Percentiles rank a stretch among this genome's conserved stretches.
These are phyloP conservation scores for Diplosphaera chodatii DNA, from an alignment of 139 green algal genomes.

Conservation along the genomic window DNA sequence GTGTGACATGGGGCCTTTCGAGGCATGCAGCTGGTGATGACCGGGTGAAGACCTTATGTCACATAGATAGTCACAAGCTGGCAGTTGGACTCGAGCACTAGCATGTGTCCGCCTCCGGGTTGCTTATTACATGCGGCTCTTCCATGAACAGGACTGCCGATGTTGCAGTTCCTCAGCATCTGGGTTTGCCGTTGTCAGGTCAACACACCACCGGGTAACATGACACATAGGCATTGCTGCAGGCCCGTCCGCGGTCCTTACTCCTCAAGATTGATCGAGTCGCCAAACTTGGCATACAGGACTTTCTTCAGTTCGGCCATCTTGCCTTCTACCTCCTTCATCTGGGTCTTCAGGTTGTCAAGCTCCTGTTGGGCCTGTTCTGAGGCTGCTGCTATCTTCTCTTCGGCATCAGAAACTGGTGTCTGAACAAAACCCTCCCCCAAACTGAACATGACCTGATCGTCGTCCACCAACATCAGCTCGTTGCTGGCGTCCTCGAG, in stretches of 20 bases:
- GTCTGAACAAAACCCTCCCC: constrained; percentile 63
- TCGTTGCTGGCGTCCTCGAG: constrained; percentile 74
- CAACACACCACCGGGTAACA: too few relatives aligned
- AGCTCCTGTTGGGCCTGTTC: constrained; percentile 18
- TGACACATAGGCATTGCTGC: background rate
- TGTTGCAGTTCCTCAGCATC: too few relatives aligned
- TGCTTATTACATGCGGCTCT: too few relatives aligned
- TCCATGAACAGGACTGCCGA: too few relatives aligned
- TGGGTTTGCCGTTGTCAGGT: too few relatives aligned
- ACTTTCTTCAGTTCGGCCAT: constrained; percentile 59
- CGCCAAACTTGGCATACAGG: constrained; percentile 75
- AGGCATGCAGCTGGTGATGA: too few relatives aligned
- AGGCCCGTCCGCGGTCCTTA: background rate
- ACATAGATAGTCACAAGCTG: too few relatives aligned
- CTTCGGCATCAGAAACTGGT: constrained; percentile 47
- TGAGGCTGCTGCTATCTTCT: constrained; percentile 37
- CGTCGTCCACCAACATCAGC: constrained; percentile 74
- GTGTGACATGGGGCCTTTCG: too few relatives aligned
- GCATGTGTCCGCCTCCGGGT: too few relatives aligned
- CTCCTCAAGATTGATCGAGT: constrained; percentile 72
- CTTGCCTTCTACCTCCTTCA: constrained; percentile 19
- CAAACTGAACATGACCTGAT: constrained; percentile 48
- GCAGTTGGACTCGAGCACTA: too few relatives aligned
- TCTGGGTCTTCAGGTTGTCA: constrained; percentile 35
- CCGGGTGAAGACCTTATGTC: too few relatives aligned